Conservation (phyloP, 352 stramenopile genomes). For the Globisporangium echinulatum region DNA sequence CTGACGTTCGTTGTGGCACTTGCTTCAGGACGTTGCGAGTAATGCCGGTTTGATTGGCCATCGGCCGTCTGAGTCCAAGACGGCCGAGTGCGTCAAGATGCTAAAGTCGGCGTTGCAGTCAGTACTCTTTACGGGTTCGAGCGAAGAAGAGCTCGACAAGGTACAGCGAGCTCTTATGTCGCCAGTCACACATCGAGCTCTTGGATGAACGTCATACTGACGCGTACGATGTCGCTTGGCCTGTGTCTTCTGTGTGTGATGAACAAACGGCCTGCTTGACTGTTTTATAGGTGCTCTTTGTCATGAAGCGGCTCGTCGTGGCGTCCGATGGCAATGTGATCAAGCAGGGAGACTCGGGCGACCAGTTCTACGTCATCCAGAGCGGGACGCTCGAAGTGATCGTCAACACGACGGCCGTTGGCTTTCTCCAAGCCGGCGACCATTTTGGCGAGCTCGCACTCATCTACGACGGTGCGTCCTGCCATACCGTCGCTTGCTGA, state of each 20-base stretch:
- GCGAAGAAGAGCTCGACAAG: slow-evolving; percentile 60
- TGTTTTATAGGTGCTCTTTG: slow-evolving; percentile 50
- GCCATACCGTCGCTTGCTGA: not conserved
- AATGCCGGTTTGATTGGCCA: slow-evolving; percentile 29
- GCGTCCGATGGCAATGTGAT: slow-evolving; percentile 85
- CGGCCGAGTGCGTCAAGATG: slow-evolving; percentile 31
- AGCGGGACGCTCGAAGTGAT: slow-evolving; percentile 55
- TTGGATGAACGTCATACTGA: too few relatives aligned
- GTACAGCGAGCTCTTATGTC: slow-evolving; percentile 8
- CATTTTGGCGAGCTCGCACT: slow-evolving; percentile 90
- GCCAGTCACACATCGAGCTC: too few relatives aligned
- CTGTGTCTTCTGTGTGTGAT: not conserved
- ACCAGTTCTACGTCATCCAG: slow-evolving; percentile 91
- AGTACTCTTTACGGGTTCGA: slow-evolving; percentile 58
- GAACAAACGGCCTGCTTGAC: too few relatives aligned
- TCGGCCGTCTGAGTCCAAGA: slow-evolving; percentile 59
- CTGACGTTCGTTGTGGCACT: not conserved
- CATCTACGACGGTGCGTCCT: slow-evolving; percentile 68
- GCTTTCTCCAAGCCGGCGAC: slow-evolving; percentile 43
- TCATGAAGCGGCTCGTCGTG: slow-evolving; percentile 70
- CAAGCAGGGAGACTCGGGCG: slow-evolving; percentile 86
- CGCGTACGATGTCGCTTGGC: not conserved
- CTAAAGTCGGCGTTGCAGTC: slow-evolving; percentile 55
- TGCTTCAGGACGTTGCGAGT: slow-evolving; percentile 27
- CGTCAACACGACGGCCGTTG: slow-evolving; percentile 55